Evolutionary conservation across 2,329 filamentous ascomycete genomes (phyloP).

Genomic region (Stachybotrys chartarum): DNA sequence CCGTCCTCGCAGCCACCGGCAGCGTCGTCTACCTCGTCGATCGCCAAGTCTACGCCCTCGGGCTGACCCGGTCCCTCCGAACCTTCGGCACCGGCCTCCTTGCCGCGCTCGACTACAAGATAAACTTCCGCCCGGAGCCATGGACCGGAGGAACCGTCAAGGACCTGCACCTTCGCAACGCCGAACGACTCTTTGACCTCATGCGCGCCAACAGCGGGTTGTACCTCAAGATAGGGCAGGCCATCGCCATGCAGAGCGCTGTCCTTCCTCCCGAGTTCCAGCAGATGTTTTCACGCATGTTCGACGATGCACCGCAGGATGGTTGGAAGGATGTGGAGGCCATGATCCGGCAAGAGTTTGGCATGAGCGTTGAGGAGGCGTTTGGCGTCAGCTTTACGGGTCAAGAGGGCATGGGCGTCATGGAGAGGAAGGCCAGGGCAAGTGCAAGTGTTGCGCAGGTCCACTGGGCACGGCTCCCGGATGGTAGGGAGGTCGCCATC

Average conservation of each 20-base stretch:
- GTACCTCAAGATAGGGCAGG: constrained; percentile 96
- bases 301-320: constrained; percentile 94
- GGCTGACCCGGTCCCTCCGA: constrained; percentile 67
- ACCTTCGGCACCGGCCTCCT: constrained; percentile 76
- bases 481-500: constrained; percentile 87
- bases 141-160: constrained; percentile 64
- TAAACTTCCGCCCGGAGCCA: constrained; percentile 84
- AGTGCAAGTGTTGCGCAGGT: constrained; percentile 95
- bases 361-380: constrained; percentile 77
- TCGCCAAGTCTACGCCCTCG: constrained; percentile 68
- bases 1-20: constrained; percentile 51
- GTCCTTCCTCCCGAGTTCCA: constrained; percentile 91
- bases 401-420: constrained; percentile 58
- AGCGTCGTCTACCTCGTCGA: constrained; percentile 64
- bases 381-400: constrained; percentile 81
- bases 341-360: constrained; percentile 85
- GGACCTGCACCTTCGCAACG: constrained; percentile 77
- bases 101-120: constrained; percentile 88
- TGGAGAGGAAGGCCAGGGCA: constrained; percentile 56
- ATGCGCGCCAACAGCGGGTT: constrained; percentile 82
- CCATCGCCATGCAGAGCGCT: constrained; percentile 96
- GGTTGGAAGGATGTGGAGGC: constrained; percentile 77
- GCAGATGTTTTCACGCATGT: constrained; percentile 94
- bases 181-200: constrained; percentile 73
- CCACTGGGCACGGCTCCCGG: constrained; percentile 80